Conservation (phyloP, 306 rosid genomes). For the Arachis stenosperma region DNA sequence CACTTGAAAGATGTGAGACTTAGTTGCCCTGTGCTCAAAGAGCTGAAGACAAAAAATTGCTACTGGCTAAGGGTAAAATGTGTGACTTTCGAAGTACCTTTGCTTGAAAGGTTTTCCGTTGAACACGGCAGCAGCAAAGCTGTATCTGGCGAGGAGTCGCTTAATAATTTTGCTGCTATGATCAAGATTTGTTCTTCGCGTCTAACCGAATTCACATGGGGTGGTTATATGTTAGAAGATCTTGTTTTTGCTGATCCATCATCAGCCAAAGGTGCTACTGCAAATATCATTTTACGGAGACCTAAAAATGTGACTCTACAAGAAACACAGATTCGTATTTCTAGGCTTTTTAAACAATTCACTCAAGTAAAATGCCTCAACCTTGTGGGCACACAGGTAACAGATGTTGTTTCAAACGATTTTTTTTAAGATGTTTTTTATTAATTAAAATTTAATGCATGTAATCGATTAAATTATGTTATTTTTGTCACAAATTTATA, state of each 20-base stretch:
- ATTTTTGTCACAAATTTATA: no score
- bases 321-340: background rate
- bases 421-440: no score
- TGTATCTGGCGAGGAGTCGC: background rate
- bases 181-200: background rate
- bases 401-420: no score
- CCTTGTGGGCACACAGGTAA: background rate
- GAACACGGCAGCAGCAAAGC: background rate
- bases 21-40: constrained; percentile 9
- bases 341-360: constrained; percentile 18
- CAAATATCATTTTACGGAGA: background rate
- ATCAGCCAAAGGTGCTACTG: background rate
- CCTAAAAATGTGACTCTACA: no score
- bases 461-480: no score
- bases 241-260: background rate
- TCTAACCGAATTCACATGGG: background rate
- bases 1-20: background rate
- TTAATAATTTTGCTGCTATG: background rate
- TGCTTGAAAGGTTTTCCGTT: background rate
- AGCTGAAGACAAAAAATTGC: background rate
- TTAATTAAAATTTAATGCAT: no score
- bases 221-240: background rate
- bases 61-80: background rate
- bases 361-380: background rate
- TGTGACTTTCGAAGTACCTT: constrained; percentile 31